A percentile compares a stretch with the other conserved stretches of the same genome.
Conservation (phyloP, 352 stramenopile genomes). For the Phytopythium montanum region DNA sequence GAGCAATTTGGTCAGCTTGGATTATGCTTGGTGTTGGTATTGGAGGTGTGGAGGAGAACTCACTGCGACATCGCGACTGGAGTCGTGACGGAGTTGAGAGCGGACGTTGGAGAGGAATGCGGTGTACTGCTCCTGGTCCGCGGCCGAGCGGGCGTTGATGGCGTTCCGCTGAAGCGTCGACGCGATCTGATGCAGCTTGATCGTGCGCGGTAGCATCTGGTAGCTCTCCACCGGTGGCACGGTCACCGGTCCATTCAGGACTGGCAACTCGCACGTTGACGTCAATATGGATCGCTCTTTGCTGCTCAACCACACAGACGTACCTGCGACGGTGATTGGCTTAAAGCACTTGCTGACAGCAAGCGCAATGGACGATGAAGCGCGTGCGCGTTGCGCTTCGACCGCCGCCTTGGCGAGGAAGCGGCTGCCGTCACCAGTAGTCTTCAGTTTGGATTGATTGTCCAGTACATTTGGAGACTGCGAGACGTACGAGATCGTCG, state of each 20-base stretch:
- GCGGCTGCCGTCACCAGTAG: slow-evolving; percentile 12
- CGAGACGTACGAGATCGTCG: slow-evolving; percentile 13
- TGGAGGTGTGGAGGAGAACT: background rate
- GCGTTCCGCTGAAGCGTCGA: slow-evolving; percentile 39
- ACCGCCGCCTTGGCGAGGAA: slow-evolving; percentile 23
- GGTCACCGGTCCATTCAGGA: slow-evolving; percentile 21
- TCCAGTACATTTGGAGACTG: background rate
- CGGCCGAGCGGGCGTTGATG: slow-evolving; percentile 23
- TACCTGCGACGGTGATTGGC: slow-evolving; percentile 37
- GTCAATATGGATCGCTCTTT: background rate
- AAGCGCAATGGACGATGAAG: slow-evolving; percentile 30
- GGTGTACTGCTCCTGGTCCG: slow-evolving; percentile 18
- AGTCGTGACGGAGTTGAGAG: slow-evolving; percentile 13
- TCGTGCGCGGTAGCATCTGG: slow-evolving; percentile 27
- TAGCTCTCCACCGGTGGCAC: slow-evolving; percentile 36
- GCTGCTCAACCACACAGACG: background rate
- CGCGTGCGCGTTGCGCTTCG: slow-evolving; percentile 13
- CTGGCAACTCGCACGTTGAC: slow-evolving; percentile 9
- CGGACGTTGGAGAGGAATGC: slow-evolving; percentile 24
- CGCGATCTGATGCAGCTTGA: slow-evolving; percentile 31
- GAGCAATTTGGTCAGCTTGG: background rate
- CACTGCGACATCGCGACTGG: slow-evolving; percentile 25
- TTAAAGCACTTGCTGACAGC: slow-evolving; percentile 24
- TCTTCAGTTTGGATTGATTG: background rate
- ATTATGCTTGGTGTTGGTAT: background rate